Evolutionary conservation across 2,329 filamentous ascomycete genomes (phyloP).

Genomic region (Acephala macrosclerotiorum): DNA sequence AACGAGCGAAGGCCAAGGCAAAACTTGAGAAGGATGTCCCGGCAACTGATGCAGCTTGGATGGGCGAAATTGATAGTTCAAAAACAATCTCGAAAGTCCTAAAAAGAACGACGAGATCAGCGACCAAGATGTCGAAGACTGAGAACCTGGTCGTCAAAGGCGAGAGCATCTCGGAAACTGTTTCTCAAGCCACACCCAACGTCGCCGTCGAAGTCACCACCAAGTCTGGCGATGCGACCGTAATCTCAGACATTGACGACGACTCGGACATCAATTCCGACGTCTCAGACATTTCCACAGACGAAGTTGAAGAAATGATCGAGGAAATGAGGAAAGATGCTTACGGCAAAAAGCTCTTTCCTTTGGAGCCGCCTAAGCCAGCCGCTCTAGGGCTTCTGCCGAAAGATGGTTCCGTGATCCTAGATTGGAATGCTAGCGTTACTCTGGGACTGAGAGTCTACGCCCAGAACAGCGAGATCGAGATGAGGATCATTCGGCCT

Average conservation of each 20-base stretch:
- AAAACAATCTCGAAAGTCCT: background rate
- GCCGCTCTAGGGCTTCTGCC: background rate
- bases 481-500: background rate
- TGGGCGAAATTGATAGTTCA: too few species aligned
- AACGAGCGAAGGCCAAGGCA: background rate
- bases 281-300: background rate
- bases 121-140: background rate
- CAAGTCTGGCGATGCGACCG: background rate
- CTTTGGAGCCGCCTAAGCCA: background rate
- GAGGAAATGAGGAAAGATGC: background rate
- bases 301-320: background rate
- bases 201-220: background rate
- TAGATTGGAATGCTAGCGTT: background rate
- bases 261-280: background rate
- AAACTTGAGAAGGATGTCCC: too few species aligned
- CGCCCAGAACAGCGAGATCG: background rate
- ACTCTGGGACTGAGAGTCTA: background rate
- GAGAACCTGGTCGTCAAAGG: background rate
- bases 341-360: background rate
- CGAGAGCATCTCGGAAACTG: too few species aligned
- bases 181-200: background rate
- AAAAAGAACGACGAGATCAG: background rate
- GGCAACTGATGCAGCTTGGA: too few species aligned
- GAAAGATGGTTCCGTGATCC: background rate
- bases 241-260: too few species aligned